phyloP scores from a whole-genome alignment of 2,329 filamentous ascomycete species.

The Colletotrichum tropicicola region DNA sequence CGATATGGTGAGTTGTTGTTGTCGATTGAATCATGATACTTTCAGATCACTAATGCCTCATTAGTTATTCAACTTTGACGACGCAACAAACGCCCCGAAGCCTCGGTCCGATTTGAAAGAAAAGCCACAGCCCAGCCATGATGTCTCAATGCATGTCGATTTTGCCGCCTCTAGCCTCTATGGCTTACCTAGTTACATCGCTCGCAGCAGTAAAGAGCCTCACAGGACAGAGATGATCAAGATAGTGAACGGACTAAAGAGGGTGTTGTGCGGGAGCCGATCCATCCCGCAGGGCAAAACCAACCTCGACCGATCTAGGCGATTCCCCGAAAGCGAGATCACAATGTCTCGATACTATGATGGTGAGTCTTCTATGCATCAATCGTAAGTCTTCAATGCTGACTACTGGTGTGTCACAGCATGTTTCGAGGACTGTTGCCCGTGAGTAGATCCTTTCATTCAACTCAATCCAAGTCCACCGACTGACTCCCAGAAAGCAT shows the following conservation, averaged over 20 bases:
- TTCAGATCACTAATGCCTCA: no score
- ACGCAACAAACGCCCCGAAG: background rate
- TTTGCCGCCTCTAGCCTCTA: slow-evolving; percentile 20
- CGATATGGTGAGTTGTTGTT: background rate
- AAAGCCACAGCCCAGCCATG: background rate
- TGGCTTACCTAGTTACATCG: background rate
- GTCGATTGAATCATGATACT: no score
- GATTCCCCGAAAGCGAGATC: background rate
- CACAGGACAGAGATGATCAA: slow-evolving; percentile 1
- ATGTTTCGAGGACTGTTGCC: slow-evolving; percentile 19
- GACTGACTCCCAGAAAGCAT: background rate
- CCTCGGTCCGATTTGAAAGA: background rate
- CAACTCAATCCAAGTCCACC: background rate
- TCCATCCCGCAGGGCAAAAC: background rate
- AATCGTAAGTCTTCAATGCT: background rate
- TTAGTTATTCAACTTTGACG: background rate
- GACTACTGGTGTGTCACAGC: background rate
- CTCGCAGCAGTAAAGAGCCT: background rate
- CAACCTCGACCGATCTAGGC: background rate
- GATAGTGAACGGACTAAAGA: slow-evolving; percentile 18
- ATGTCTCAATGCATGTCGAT: background rate
- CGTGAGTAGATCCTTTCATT: slow-evolving; percentile 1
- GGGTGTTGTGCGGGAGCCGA: background rate
- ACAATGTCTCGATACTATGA: slow-evolving; percentile 10
- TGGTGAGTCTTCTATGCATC: background rate